phyloP scores from a whole-genome alignment of 106 monocot genomes.

The Agapanthus africanus region DNA sequence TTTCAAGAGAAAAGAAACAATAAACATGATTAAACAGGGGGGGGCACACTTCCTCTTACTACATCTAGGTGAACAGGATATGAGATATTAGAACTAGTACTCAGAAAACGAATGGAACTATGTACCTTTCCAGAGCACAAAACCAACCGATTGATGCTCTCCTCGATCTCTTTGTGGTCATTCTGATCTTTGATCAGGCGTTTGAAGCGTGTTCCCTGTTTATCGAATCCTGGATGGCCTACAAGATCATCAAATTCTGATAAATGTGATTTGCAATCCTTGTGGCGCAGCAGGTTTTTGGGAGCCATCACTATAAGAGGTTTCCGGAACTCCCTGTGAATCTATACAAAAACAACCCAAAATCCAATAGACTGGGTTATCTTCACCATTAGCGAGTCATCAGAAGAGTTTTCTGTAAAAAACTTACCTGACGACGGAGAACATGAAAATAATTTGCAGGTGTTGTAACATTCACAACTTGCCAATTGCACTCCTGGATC shows the following conservation, averaged over 20 bases:
- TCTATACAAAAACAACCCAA: constrained; percentile 32
- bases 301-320: constrained; percentile 91
- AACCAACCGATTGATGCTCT: constrained; percentile 67
- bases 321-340: constrained; percentile 93
- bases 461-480: constrained; percentile 93
- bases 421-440: constrained; percentile 84
- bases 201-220: constrained; percentile 96
- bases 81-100: background rate
- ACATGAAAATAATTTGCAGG: constrained; percentile 99
- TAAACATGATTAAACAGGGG: background rate
- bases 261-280: constrained; percentile 89
- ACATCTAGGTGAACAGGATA: background rate
- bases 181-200: constrained; percentile 82
- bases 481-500: constrained; percentile 99
- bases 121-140: constrained; percentile 93
- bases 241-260: constrained; percentile 92
- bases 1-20: background rate
- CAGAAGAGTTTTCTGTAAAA: no score
- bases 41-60: no score
- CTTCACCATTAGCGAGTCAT: no score
- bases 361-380: no score
- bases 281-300: constrained; percentile 90
- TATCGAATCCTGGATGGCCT: constrained; percentile 83
- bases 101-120: background rate
- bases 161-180: constrained; percentile 64